Evolutionary conservation across 257 asterid species (phyloP).

Genomic region (Haberlea rhodopensis): DNA sequence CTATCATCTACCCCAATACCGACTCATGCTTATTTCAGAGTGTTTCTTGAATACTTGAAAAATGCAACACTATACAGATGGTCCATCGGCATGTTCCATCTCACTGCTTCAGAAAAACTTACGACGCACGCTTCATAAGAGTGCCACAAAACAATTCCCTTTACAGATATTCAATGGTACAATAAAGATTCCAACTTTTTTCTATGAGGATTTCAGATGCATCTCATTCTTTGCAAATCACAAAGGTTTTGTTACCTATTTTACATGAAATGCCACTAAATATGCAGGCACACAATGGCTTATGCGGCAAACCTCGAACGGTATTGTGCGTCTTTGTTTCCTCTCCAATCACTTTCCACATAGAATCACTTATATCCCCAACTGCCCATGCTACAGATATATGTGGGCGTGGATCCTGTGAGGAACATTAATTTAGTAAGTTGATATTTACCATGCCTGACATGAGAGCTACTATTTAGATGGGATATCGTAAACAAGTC

Average conservation of each 20-base stretch:
- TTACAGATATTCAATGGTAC: neutral
- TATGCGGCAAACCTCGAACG: slow-evolving; percentile 37
- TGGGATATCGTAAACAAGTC: neutral
- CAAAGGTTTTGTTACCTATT: slow-evolving; percentile 63
- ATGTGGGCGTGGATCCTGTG: slow-evolving; percentile 93
- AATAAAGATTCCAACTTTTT: neutral
- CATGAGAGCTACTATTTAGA: neutral
- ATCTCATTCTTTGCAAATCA: slow-evolving; percentile 57
- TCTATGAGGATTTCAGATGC: neutral
- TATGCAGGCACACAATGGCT: slow-evolving; percentile 48
- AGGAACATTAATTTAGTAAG: slow-evolving; percentile 12
- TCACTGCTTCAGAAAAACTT: neutral
- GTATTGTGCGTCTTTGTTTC: slow-evolving; percentile 41
- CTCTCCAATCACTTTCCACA: slow-evolving; percentile 58
- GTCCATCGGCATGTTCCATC: neutral
- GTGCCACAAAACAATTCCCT: neutral
- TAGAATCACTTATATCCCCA: slow-evolving; percentile 57
- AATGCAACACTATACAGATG: no score
- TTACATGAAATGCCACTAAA: slow-evolving; percentile 78
- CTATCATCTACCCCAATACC: no score
- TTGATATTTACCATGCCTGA: neutral
- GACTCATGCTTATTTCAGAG: slow-evolving; percentile 77
- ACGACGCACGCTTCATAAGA: neutral
- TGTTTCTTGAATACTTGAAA: slow-evolving; percentile 66
- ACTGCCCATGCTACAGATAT: slow-evolving; percentile 85